These are phyloP conservation scores for Suhomyces bokatorum DNA, from an alignment of 1,139 yeast species.

Conservation along the genomic window DNA sequence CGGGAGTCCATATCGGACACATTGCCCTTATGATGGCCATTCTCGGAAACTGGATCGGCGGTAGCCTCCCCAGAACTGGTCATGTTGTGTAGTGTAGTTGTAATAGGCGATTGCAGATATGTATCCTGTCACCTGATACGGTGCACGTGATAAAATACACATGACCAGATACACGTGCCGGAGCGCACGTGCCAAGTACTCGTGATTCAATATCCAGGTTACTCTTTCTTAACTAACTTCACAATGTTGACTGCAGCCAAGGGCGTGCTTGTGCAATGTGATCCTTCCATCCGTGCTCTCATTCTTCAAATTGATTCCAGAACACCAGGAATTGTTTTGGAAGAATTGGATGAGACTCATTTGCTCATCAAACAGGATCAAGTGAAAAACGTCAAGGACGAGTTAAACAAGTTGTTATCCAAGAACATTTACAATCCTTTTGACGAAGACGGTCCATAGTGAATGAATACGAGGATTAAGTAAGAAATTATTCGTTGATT, in stretches of 20 bases:
- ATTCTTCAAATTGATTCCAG: slow-evolving; percentile 77
- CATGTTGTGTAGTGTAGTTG: neutral
- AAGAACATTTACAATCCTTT: slow-evolving; percentile 83
- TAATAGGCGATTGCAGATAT: neutral
- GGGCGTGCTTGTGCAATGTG: slow-evolving; percentile 58
- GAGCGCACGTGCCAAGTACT: too few species aligned
- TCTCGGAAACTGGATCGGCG: neutral
- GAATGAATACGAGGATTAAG: too few species aligned
- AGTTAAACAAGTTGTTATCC: slow-evolving; percentile 71
- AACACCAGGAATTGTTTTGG: slow-evolving; percentile 65
- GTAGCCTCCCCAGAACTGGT: neutral
- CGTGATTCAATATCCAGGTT: neutral
- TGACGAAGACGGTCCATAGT: slow-evolving; percentile 53
- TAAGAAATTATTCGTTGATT: neutral
- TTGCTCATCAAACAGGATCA: slow-evolving; percentile 74
- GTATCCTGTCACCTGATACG: neutral
- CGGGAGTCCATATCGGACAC: too few species aligned
- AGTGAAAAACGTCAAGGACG: slow-evolving; percentile 72
- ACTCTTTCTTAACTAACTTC: neutral
- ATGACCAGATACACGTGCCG: too few species aligned
- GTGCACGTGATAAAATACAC: neutral
- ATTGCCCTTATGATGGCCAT: too few species aligned
- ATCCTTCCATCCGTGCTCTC: slow-evolving; percentile 88
- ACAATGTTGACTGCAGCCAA: slow-evolving; percentile 48
- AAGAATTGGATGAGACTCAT: slow-evolving; percentile 90